phyloP scores from a whole-genome alignment of 164 flowering plant species.

The Malania oleifera region DNA sequence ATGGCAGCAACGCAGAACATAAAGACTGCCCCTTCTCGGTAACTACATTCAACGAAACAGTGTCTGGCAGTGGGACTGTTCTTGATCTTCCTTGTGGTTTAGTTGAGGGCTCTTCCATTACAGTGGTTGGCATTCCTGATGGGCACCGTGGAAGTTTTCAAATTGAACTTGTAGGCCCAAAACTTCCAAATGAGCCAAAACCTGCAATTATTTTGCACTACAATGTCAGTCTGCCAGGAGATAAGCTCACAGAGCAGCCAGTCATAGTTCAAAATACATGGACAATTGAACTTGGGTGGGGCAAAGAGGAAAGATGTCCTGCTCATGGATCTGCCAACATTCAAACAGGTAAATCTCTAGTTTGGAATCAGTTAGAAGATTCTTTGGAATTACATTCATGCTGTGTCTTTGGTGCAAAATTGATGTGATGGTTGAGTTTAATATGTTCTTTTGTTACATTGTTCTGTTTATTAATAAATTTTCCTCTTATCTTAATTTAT shows the following conservation, averaged over 20 bases:
- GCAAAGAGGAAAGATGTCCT: conserved; percentile 73
- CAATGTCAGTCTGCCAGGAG: conserved; percentile 57
- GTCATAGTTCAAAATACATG: conserved; percentile 73
- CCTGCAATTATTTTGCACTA: conserved; percentile 60
- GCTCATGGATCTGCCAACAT: conserved; percentile 31
- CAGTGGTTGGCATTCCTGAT: conserved; percentile 67
- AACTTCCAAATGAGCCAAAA: conserved; percentile 34
- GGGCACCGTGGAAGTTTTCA: conserved; percentile 46
- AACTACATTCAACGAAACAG: conserved; percentile 18
- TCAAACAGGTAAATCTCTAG: conserved; percentile 59
- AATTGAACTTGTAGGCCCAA: conserved; percentile 52
- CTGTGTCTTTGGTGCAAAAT: neutral
- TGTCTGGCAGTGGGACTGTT: conserved; percentile 20
- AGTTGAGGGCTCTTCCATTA: conserved; percentile 73
- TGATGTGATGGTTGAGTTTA: neutral
- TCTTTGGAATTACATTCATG: neutral
- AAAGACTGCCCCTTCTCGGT: conserved; percentile 54
- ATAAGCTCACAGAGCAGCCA: conserved; percentile 53
- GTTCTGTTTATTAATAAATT: too few relatives aligned
- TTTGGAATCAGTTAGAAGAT: neutral
- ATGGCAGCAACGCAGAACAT: conserved; percentile 9
- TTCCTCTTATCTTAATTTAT: too few relatives aligned
- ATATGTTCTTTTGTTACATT: too few relatives aligned
- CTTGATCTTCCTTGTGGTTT: conserved; percentile 84
- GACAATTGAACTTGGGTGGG: conserved; percentile 73